Evolutionary conservation across 257 asterid genomes (phyloP), one percentile per base, ranked within the genome.

Genomic region (Orobanche coerulescens): DNA sequence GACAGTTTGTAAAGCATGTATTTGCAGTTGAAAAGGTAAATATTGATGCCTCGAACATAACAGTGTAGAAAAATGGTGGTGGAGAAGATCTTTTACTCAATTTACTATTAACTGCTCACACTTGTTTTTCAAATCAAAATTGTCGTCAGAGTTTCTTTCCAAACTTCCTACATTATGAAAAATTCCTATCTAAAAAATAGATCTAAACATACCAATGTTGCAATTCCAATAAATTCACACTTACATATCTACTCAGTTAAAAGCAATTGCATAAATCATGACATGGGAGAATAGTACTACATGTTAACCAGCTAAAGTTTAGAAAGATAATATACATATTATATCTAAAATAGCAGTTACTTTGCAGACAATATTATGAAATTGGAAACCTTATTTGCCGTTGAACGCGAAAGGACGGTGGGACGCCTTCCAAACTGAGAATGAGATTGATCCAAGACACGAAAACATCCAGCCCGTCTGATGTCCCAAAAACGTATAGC

Each of bases 401-500:
- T 55, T 39, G 91, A 72, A 54, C 83, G 83, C 39, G 51, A 59
- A 59, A 75, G 81, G 42, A 88, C 77, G 53, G 95, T 82, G 6
- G 89, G 92, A 23, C 97, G 97, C 65, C 92, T 83, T 70, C 99
- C 97, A 51, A 84, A 80, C 84, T 93, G 99, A 64, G 96, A 61
- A 56, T 78, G 84, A 19, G 96, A 82, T 75, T 93, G 97, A 75
- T 93, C 94, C 71, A 93, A 75, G 16, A 89, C 97, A 57, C 81
- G 82, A 64, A 93, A 93, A 74, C 97, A 93, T 67, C 99, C 99
- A 54, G 99, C 97, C 57, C 81, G 82, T 71, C 99, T 83, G 70
- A 93, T 93, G 85, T 93, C 98, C 98, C 98, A 93, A 70, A 93
- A 93, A 28, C 97, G 95, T 75, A 93, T 84, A 28, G 97, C 98